A percentile compares a stretch with the other conserved stretches of the same genome.
Conservation (phyloP, 257 asterid species). For the Solanum medicagineum region DNA sequence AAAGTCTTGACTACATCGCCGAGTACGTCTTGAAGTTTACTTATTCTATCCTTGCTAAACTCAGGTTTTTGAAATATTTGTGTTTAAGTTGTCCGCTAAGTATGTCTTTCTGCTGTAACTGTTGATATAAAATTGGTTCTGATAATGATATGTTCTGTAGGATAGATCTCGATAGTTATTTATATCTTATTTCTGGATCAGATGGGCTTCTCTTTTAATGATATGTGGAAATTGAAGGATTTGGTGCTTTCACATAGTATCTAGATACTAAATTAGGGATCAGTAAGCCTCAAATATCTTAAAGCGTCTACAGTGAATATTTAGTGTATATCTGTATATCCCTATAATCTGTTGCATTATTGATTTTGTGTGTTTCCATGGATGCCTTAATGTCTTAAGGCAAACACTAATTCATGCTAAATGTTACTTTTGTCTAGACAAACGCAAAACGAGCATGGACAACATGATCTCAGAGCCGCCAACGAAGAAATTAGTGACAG, state of each 20-base stretch:
- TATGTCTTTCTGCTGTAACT: background rate
- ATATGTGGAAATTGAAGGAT: background rate
- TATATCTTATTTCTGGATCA: background rate
- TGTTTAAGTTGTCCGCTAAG: background rate
- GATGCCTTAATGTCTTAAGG: background rate
- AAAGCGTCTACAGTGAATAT: background rate
- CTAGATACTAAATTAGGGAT: background rate
- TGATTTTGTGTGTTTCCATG: background rate
- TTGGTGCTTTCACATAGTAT: background rate
- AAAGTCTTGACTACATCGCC: constrained; percentile 33
- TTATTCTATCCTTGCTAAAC: background rate
- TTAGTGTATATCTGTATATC: background rate
- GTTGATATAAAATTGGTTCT: background rate
- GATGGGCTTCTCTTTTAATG: background rate
- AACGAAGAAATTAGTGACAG: constrained; percentile 53
- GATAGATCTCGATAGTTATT: background rate
- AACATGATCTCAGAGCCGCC: constrained; percentile 66
- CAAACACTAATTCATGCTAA: background rate
- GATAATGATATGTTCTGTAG: background rate
- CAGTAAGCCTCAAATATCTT: background rate
- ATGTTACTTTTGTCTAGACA: constrained; percentile 20
- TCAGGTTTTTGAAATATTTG: background rate
- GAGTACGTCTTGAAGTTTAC: constrained; percentile 32
- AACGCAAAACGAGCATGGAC: constrained; percentile 68
- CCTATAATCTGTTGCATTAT: background rate